Base-by-base conservation (phyloP, 495 filamentous ascomycete species). In the Neurospora discreta region DNA sequence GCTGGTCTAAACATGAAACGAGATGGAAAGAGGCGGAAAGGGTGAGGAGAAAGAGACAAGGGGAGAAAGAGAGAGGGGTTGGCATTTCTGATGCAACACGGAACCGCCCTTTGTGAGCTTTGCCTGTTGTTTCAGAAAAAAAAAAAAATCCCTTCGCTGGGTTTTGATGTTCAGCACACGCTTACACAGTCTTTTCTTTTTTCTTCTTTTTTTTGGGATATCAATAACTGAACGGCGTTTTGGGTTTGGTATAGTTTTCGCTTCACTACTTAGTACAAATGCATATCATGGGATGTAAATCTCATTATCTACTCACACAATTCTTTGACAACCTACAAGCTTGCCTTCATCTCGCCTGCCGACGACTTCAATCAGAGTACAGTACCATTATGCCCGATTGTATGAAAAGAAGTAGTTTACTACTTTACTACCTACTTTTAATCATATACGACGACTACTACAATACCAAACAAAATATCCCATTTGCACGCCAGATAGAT, bases 1-100 rank as follows among this genome's bases (percentile, higher is more conserved):
- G 46, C 46, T 30, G 46, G 46, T 58, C 46, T 20, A 58, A 65
- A 33, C 13, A 30, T 36, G 41, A 74, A 70, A 72, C 76, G 73
- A 15, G 46, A 58, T 58, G 15, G 46, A 58, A 58, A 58, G 71
- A 68, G 23, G 20, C n/a, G 6, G 39, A 58, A 6, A 69, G 26
- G 16, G 23, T 16, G 52, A 30, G 23, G 8, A 5, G 68, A 10
- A 42, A 4, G 13, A 67, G 36, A 58, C 23, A 58, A 5, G 10
- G 23, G 13, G 44, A 36, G 33, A 36, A 5, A 36, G 33, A 46
- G 46, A 26, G 11, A 58, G 46, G 5, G 40, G 15, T 15, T 2
- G 52, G 52, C 2, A 15, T 1, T 26, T 1, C 4, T 26, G 20
- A 15, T 11, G 8, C 18, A 44, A 44, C 2, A 9, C 13, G 44